Evolutionary conservation across 257 asterid genomes (phyloP), one percentile per base, ranked within the genome.

Genomic region (Marsdenia floribunda): DNA sequence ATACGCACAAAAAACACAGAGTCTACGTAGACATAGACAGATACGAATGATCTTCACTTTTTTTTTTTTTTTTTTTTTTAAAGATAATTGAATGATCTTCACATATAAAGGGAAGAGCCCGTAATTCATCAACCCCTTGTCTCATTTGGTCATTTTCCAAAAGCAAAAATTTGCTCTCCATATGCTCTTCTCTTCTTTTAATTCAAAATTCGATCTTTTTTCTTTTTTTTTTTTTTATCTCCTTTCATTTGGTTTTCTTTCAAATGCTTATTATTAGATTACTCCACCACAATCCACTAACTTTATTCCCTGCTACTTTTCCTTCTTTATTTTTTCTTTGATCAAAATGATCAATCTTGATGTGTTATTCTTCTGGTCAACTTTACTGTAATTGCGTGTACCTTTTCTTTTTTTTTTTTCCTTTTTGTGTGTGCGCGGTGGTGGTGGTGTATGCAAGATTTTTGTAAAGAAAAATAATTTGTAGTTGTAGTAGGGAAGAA

Each of bases 241-340:
- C 75, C 44, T 8, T 70, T 35, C 14, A 3, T 52, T 71, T 47
- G 63, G 57, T 37, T 6, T 49, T 14, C 14, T 50, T 66, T 11
- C 29, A 49, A 29, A 29, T 59, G 37, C 55, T 37, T 7, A 44
- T 44, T 44, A 44, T 44, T 44, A 44, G 70, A 58, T 29, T 29
- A 76, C 42, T 58, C 33, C 60, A 78, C 72, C 76, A 49, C 70
- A 65, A 38, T 71, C 77, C 78, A 71, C 68, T 44, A 69, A 14
- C 52, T 82, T 74, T 78, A 78, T 75, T 67, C 78, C 69, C 76
- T 53, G 15, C 70, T 77, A 35, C 70, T 64, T 26, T 80, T 50
- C 49, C 59, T 15, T 6, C 10, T 44, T 40, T 22, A 57, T 22
- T 52, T 40, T 63, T 26, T 70, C 70, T 42, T 13, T 54, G 70